Evolutionary conservation across 2,329 filamentous ascomycete genomes (phyloP).

Genomic region (Scedosporium aurantiacum): DNA sequence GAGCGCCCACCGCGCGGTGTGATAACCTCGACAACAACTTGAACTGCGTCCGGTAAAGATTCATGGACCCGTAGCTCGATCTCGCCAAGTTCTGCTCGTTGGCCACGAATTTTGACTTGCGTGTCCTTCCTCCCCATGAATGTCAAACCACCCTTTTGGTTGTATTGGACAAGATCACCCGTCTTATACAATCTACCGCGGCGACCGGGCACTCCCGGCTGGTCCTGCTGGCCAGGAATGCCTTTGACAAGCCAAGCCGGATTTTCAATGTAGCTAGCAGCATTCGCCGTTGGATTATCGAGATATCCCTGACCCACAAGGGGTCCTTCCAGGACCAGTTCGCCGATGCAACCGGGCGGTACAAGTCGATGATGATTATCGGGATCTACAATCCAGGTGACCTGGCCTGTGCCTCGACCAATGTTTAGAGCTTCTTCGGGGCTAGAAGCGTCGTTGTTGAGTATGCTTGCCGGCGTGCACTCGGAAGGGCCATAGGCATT

Average conservation of each 20-base stretch:
- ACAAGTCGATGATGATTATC: slow-evolving; percentile 33
- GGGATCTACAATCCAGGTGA: slow-evolving; percentile 40
- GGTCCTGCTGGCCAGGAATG: slow-evolving; percentile 11
- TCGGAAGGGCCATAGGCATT: slow-evolving; percentile 37
- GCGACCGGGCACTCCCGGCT: slow-evolving; percentile 28
- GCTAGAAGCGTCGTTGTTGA: slow-evolving; percentile 24
- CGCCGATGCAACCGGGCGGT: slow-evolving; percentile 36
- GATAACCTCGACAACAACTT: slow-evolving; percentile 36
- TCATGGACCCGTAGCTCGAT: slow-evolving; percentile 37
- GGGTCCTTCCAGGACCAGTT: slow-evolving; percentile 43
- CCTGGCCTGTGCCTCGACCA: slow-evolving; percentile 33
- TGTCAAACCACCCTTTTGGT: slow-evolving; percentile 39
- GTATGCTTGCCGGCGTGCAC: slow-evolving; percentile 35
- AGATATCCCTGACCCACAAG: slow-evolving; percentile 51
- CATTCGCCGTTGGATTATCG: slow-evolving; percentile 16
- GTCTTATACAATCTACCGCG: slow-evolving; percentile 43
- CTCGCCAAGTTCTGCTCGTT: slow-evolving; percentile 50
- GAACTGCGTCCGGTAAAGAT: slow-evolving; percentile 28
- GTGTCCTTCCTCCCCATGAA: slow-evolving; percentile 54
- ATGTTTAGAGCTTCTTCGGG: slow-evolving; percentile 26
- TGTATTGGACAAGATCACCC: slow-evolving; percentile 46
- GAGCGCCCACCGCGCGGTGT: slow-evolving; percentile 30
- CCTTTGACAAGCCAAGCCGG: too few species aligned
- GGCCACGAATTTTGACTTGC: slow-evolving; percentile 56
- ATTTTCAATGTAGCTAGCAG: too few species aligned